Evolutionary conservation across 1,139 yeast species (phyloP).

Genomic region (Pichia sp.): DNA sequence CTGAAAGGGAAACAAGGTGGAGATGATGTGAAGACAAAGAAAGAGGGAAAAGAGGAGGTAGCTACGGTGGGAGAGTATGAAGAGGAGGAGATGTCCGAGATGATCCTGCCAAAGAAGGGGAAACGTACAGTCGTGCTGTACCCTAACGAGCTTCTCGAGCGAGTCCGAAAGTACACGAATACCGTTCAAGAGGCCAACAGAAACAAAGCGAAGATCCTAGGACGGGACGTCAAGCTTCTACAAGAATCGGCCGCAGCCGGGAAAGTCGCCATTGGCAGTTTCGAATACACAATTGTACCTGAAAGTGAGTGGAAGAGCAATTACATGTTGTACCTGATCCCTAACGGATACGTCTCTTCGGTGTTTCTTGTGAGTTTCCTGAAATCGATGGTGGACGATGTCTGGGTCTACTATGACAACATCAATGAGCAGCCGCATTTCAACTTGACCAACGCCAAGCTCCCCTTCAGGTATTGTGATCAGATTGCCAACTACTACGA

Average conservation of each 20-base stretch:
- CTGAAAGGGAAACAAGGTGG: too few species aligned
- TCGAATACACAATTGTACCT: not conserved
- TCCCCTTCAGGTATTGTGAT: slow-evolving; percentile 20
- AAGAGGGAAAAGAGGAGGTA: not conserved
- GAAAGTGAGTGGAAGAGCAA: slow-evolving; percentile 3
- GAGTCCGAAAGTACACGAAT: not conserved
- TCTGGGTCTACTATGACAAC: slow-evolving; percentile 12
- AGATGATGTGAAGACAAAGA: not conserved
- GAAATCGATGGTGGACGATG: not conserved
- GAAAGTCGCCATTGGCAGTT: not conserved
- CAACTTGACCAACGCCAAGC: not conserved
- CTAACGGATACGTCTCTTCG: slow-evolving; percentile 2
- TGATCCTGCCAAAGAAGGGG: not conserved
- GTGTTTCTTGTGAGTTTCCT: not conserved
- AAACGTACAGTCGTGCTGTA: not conserved
- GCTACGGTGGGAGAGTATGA: not conserved
- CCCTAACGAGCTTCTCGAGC: not conserved
- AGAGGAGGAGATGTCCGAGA: not conserved
- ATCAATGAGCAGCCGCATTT: slow-evolving; percentile 9
- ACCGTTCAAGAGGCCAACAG: not conserved
- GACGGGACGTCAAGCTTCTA: not conserved
- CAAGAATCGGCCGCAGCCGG: not conserved
- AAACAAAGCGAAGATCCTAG: not conserved
- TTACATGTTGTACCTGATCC: slow-evolving; percentile 5
- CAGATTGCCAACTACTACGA: slow-evolving; percentile 25